Conservation (phyloP, 768 basidiomycete species). For the Amanita jacksonii region DNA sequence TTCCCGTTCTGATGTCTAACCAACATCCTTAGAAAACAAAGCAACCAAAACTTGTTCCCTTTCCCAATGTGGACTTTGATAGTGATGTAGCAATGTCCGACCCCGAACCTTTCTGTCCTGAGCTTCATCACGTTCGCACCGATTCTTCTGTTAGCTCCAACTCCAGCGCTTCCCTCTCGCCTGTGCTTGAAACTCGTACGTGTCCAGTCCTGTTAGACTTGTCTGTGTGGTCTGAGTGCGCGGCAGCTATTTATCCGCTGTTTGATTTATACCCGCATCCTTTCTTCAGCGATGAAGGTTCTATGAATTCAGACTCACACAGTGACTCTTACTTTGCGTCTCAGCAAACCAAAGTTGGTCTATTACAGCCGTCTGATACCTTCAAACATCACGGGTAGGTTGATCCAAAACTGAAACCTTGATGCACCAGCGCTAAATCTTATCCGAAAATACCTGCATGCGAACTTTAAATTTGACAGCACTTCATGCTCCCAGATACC, state of each 20-base stretch:
- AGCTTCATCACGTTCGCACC: constrained; percentile 52
- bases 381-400: constrained; percentile 69
- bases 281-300: constrained; percentile 36
- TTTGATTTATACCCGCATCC: constrained; percentile 56
- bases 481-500: constrained; percentile 71
- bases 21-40: constrained; percentile 39
- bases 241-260: constrained; percentile 44
- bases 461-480: constrained; percentile 26
- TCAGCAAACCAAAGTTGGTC: constrained; percentile 42
- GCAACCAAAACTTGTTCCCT: constrained; percentile 67
- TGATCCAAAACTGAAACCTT: constrained; percentile 3
- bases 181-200: constrained; percentile 40
- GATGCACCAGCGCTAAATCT: background rate
- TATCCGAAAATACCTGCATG: background rate
- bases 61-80: constrained; percentile 56
- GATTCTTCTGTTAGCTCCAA: constrained; percentile 58
- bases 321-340: constrained; percentile 32
- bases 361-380: constrained; percentile 54
- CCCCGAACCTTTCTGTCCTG: constrained; percentile 44
- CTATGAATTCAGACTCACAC: constrained; percentile 38
- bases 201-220: constrained; percentile 8
- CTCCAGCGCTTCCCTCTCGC: constrained; percentile 38
- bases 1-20: constrained; percentile 15
- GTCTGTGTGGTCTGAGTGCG: background rate
- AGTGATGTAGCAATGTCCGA: constrained; percentile 68